Evolutionary conservation across 2,329 filamentous ascomycete genomes (phyloP).

Genomic region (Colletotrichum shisoi): DNA sequence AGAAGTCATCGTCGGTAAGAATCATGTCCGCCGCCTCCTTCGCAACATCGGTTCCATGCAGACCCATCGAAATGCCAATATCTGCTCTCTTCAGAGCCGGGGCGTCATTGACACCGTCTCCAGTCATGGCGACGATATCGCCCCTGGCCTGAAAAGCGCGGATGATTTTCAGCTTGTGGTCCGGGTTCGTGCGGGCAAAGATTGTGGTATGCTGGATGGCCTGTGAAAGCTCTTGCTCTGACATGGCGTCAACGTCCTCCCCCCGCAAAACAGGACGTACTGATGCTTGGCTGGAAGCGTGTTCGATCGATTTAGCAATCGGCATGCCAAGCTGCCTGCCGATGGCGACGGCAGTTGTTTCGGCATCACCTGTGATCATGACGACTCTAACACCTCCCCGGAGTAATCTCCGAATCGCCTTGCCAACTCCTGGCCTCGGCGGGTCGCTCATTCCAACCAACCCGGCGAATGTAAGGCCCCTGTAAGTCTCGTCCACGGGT

Average conservation of each 20-base stretch:
- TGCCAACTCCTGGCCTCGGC: slow-evolving; percentile 86
- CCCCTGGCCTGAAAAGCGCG: slow-evolving; percentile 87
- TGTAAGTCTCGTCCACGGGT: slow-evolving; percentile 73
- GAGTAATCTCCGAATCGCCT: slow-evolving; percentile 88
- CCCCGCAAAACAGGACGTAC: slow-evolving; percentile 80
- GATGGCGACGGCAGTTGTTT: slow-evolving; percentile 93
- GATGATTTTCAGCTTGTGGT: slow-evolving; percentile 98
- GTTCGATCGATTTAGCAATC: slow-evolving; percentile 65
- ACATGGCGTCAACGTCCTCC: slow-evolving; percentile 93
- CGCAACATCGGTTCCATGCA: slow-evolving; percentile 92
- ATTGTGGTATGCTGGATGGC: slow-evolving; percentile 90
- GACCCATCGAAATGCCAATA: slow-evolving; percentile 97
- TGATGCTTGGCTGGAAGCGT: slow-evolving; percentile 63
- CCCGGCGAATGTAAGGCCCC: slow-evolving; percentile 85
- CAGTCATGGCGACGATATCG: slow-evolving; percentile 98
- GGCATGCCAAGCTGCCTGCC: slow-evolving; percentile 95
- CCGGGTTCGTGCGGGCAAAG: slow-evolving; percentile 93
- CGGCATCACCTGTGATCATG: slow-evolving; percentile 98
- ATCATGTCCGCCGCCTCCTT: slow-evolving; percentile 98
- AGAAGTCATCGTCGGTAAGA: slow-evolving; percentile 86
- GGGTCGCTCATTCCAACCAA: slow-evolving; percentile 98
- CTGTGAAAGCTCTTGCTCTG: slow-evolving; percentile 79
- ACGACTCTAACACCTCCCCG: slow-evolving; percentile 95
- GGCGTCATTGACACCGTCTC: slow-evolving; percentile 97
- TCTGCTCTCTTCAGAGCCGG: slow-evolving; percentile 96